A percentile compares a stretch with the other conserved stretches of the same genome.
Conservation (phyloP, 352 stramenopile species). For the Phytopythium kandeliae region DNA sequence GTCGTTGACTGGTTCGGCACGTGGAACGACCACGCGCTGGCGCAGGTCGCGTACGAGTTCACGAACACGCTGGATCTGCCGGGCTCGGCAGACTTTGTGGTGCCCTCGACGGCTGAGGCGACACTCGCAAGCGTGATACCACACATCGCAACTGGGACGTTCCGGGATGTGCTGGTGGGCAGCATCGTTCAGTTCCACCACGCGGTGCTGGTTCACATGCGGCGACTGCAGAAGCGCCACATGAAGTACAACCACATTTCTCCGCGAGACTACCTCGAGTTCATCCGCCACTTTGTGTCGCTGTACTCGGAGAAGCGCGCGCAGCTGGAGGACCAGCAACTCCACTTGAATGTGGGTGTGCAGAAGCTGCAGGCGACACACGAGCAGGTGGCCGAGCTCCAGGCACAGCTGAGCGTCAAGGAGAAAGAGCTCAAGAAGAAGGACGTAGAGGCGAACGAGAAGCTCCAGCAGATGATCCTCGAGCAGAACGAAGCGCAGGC, state of each 20-base stretch:
- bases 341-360: constrained; percentile 98
- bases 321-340: constrained; percentile 94
- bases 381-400: constrained; percentile 93
- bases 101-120: constrained; percentile 38
- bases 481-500: constrained; percentile 98
- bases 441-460: constrained; percentile 96
- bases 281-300: constrained; percentile 88
- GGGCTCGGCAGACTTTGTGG: constrained; percentile 69
- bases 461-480: constrained; percentile 98
- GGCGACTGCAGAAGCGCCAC: constrained; percentile 79
- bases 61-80: constrained; percentile 94
- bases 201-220: constrained; percentile 80
- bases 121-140: constrained; percentile 54
- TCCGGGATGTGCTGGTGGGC: constrained; percentile 74
- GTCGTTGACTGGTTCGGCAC: constrained; percentile 99
- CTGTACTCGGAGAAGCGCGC: constrained; percentile 90
- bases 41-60: constrained; percentile 98
- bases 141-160: constrained; percentile 61
- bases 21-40: constrained; percentile 97
- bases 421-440: constrained; percentile 95
- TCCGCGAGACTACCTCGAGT: constrained; percentile 90
- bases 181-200: constrained; percentile 88
- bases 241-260: constrained; percentile 89
- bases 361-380: constrained; percentile 98
- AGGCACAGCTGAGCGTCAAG: constrained; percentile 91